These are phyloP conservation scores for Fusarium torreyae DNA, from an alignment of 2,329 filamentous ascomycete genomes.

Conservation along the genomic window DNA sequence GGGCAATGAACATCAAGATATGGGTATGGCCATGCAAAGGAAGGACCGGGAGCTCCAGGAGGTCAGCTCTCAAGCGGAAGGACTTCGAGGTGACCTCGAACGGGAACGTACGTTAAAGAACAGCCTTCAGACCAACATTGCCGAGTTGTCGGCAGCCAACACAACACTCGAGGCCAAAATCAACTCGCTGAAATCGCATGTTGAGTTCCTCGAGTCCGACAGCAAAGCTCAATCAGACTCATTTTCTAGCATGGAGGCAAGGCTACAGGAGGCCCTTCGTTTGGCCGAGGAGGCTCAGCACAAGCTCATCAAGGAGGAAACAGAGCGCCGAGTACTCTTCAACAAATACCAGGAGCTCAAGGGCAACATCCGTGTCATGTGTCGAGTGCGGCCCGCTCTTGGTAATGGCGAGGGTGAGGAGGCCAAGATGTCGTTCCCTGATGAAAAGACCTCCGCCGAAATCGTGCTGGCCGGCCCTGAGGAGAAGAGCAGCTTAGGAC, in stretches of 20 bases:
- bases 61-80: constrained; percentile 61
- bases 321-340: constrained; percentile 89
- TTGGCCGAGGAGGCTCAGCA: constrained; percentile 79
- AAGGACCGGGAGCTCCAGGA: constrained; percentile 71
- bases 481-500: constrained; percentile 84
- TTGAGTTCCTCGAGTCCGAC: constrained; percentile 91
- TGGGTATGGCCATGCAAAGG: constrained; percentile 63
- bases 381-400: constrained; percentile 86
- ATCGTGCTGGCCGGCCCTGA: constrained; percentile 87
- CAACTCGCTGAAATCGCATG: constrained; percentile 82
- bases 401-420: constrained; percentile 71
- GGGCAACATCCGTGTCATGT: constrained; percentile 99
- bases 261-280: constrained; percentile 82
- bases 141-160: constrained; percentile 73
- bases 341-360: constrained; percentile 98
- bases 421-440: constrained; percentile 83
- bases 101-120: constrained; percentile 76
- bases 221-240: constrained; percentile 90
- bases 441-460: constrained; percentile 89
- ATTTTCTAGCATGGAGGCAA: constrained; percentile 84
- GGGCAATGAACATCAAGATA: constrained; percentile 66
- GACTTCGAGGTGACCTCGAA: constrained; percentile 66
- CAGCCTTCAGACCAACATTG: constrained; percentile 66
- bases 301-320: constrained; percentile 93
- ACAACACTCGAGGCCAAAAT: constrained; percentile 81